These are phyloP conservation scores for Gymnopilus dilepis DNA, from an alignment of 768 basidiomycete species.

Conservation along the genomic window DNA sequence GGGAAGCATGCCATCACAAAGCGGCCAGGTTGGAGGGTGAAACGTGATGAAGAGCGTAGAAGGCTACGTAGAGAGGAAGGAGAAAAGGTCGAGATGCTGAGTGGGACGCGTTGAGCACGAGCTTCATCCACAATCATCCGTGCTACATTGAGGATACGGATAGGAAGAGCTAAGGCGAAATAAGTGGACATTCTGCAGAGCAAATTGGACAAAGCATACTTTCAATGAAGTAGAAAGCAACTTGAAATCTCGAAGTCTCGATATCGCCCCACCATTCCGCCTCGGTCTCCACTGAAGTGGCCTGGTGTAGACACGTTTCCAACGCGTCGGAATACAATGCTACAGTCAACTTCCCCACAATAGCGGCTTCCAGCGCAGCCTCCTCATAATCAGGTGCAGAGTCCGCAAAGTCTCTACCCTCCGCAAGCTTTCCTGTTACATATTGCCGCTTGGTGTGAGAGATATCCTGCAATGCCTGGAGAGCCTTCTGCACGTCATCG, in stretches of 20 bases:
- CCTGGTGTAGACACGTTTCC: slow-evolving; percentile 67
- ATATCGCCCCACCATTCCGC: slow-evolving; percentile 86
- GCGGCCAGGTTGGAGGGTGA: slow-evolving; percentile 51
- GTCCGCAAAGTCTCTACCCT: not conserved
- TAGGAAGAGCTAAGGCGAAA: slow-evolving; percentile 48
- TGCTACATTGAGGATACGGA: slow-evolving; percentile 42
- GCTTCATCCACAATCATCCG: slow-evolving; percentile 47
- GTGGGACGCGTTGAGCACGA: slow-evolving; percentile 47
- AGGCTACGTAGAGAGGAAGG: slow-evolving; percentile 53
- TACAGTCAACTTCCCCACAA: slow-evolving; percentile 55
- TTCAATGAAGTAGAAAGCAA: not conserved
- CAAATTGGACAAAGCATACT: not conserved
- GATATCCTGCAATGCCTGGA: slow-evolving; percentile 31
- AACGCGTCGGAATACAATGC: slow-evolving; percentile 70
- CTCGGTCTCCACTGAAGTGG: slow-evolving; percentile 72
- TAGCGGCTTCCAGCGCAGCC: slow-evolving; percentile 44
- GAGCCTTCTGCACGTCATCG: slow-evolving; percentile 32
- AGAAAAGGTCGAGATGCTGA: slow-evolving; percentile 51
- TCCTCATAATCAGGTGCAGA: slow-evolving; percentile 36
- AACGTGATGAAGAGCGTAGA: slow-evolving; percentile 48
- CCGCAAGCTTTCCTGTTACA: not conserved
- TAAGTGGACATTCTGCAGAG: slow-evolving; percentile 2
- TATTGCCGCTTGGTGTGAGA: slow-evolving; percentile 20
- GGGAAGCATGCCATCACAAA: slow-evolving; percentile 70
- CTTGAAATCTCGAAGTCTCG: slow-evolving; percentile 54